A percentile compares a stretch with the other conserved stretches of the same genome.
Conservation (phyloP, 306 rosid genomes). For the Lablab purpureus region DNA sequence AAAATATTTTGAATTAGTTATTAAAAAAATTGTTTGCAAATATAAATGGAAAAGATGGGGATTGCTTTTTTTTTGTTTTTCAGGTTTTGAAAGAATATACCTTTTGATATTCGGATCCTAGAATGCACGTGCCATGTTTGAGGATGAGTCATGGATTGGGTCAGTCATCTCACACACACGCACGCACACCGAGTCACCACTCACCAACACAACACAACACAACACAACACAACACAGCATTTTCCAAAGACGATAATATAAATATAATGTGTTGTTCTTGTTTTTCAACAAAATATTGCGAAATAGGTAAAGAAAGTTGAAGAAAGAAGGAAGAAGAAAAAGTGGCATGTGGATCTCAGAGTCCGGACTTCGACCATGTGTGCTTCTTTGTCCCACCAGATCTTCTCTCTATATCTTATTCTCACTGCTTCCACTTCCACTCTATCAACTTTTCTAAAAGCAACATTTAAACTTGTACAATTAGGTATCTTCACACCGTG, state of each 20-base stretch:
- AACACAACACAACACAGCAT: neutral
- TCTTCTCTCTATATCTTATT: conserved; percentile 43
- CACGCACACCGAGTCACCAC: conserved; percentile 7
- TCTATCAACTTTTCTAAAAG: neutral
- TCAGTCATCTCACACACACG: neutral
- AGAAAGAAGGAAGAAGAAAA: neutral
- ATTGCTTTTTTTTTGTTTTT: conserved; percentile 1
- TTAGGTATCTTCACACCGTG: neutral
- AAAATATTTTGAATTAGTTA: too few relatives aligned
- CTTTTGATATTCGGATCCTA: conserved; percentile 46
- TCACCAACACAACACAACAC: neutral
- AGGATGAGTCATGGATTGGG: neutral
- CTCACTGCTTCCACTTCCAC: conserved; percentile 16
- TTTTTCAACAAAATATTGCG: neutral
- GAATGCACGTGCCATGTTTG: conserved; percentile 33
- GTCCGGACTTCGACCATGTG: conserved; percentile 28
- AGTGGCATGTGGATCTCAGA: conserved; percentile 28
- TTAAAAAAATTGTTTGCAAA: neutral
- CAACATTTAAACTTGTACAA: neutral
- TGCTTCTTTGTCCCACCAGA: conserved; percentile 56
- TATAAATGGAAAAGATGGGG: conserved; percentile 14
- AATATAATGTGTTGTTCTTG: neutral
- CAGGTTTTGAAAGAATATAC: conserved; percentile 52
- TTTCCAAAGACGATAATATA: conserved; percentile 15
- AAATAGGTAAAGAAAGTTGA: neutral